Evolutionary conservation across 179 eudicot species (phyloP), one percentile per base, ranked within the genome.

Genomic region (Vitellaria paradoxa): DNA sequence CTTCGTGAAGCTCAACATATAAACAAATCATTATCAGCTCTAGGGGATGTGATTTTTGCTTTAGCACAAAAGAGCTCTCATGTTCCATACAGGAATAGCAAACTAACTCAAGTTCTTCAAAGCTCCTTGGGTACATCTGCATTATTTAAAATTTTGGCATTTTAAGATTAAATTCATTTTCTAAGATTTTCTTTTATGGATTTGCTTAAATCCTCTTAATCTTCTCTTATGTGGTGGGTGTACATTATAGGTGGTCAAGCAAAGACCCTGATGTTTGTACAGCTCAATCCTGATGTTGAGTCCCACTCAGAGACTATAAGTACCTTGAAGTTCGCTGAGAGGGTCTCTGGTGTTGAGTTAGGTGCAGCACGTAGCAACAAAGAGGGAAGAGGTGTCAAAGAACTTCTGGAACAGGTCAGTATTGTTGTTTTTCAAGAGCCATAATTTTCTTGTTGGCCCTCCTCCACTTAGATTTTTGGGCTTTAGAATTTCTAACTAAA

Each of bases 301-400:
- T 96, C 99, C 49, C 89, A 85, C 81, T 89, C 93, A 30, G 99
- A 96, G 86, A 96, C 92, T 65, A 70, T 92, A 65, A 96, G 99
- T 75, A 93, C 99, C 55, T 84, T 93, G 71, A 96, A 96, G 80
- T 96, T 96, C 87, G 98, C 99, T 64, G 97, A 96, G 89, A 91
- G 99, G 84, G 99, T 93, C 55, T 96, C 99, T 59, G 99, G 99
- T 65, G 98, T 96, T 46, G 98, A 96, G 87, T 86, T 96, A 86
- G 99, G 99, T 65, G 99, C 98, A 30, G 99, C 97, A 52, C 88
- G 90, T 30, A 90, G 90, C 85, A 90, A 92, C 83, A 93, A 90
- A 86, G 98, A 92, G 86, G 97, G 98, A 77, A 88, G 87, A 82
- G 96, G 94, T 82, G 85, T 93, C n/a, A 88, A 94, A 84, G 99